Evolutionary conservation across 495 filamentous ascomycete genomes (phyloP), one percentile per base, ranked within the genome.

Genomic region (Aspergillus campestris): DNA sequence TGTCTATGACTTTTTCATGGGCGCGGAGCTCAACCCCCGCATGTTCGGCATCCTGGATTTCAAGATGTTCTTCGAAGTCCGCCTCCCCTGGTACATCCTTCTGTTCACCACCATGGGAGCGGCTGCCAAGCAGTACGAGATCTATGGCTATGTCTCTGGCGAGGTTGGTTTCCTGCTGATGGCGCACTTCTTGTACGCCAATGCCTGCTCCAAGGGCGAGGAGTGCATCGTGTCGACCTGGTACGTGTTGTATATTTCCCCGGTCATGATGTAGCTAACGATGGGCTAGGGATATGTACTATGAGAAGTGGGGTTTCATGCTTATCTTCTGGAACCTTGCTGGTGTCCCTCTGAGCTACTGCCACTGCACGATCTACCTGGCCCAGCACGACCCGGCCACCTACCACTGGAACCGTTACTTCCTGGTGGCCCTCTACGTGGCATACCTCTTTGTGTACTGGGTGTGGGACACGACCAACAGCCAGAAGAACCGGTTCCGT

Each of bases 261-360:
- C 31, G 15, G 12, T 13, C 7, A 6, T 10, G 15, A 32, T 3
- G 10, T 7, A 14, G 30, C 38, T 49, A 28, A 50, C 36, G 31
- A 32, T 32, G 27, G 15, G 8, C 7, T 34, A 81, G 78, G 78
- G 92, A 98, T 64, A 96, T 98, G 87, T 95, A 94, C 75, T 90
- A 91, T 60, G 92, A 98, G 74, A 98, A 98, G 74, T 95, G 89
- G 87, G 92, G 92, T 55, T 98, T 97, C 72, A 95, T 98, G 91
- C 77, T 98, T 44, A 95, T 95, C 66, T 98, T 98, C 79, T 98
- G 92, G 92, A 98, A 98, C 69, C 72, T 98, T 60, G 89, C 89
- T 44, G 92, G 92, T 51, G 92, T 98, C 12, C 92, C 92, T 10
- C 73, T 97, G 36, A 89, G 80, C 48, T 98, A 98, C 77, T 97